Conservation (phyloP, 805 yeast species). For the Candida oleophila region DNA sequence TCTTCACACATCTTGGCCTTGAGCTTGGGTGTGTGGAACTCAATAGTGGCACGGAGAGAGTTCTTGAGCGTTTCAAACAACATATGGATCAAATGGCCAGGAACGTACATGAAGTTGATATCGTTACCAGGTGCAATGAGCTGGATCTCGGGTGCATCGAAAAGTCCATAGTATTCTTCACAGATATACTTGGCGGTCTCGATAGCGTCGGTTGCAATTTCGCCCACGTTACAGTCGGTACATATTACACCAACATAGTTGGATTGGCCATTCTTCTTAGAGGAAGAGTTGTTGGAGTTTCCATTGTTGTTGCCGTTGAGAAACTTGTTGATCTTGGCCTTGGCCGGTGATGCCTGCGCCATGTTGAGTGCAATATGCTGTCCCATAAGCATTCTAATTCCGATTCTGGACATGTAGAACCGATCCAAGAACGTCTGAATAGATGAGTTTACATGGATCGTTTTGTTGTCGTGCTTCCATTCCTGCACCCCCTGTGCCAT, state of each 20-base stretch:
- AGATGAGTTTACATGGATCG: slow-evolving; percentile 59
- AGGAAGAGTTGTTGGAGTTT: slow-evolving; percentile 11
- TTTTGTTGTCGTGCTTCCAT: slow-evolving; percentile 63
- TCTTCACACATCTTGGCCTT: slow-evolving; percentile 35
- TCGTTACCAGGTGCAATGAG: slow-evolving; percentile 71
- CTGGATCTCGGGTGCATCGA: slow-evolving; percentile 82
- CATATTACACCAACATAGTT: slow-evolving; percentile 90
- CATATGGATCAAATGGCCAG: slow-evolving; percentile 91
- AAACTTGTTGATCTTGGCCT: slow-evolving; percentile 33
- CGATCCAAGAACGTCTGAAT: slow-evolving; percentile 82
- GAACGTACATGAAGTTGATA: slow-evolving; percentile 84
- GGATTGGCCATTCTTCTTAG: slow-evolving; percentile 16
- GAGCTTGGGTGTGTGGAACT: slow-evolving; percentile 60
- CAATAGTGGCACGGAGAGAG: slow-evolving; percentile 86
- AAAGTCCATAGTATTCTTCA: slow-evolving; percentile 84
- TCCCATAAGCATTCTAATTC: slow-evolving; percentile 92
- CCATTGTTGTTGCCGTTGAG: slow-evolving; percentile 28
- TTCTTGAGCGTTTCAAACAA: slow-evolving; percentile 84
- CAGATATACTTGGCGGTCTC: slow-evolving; percentile 89
- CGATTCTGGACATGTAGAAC: slow-evolving; percentile 87
- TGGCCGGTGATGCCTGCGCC: slow-evolving; percentile 51
- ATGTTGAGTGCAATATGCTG: slow-evolving; percentile 83
- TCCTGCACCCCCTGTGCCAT: slow-evolving; percentile 91
- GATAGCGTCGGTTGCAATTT: slow-evolving; percentile 82
- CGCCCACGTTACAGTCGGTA: slow-evolving; percentile 78